Conservation (phyloP, 2,329 filamentous ascomycete genomes). For the Diplodia intermedia region DNA sequence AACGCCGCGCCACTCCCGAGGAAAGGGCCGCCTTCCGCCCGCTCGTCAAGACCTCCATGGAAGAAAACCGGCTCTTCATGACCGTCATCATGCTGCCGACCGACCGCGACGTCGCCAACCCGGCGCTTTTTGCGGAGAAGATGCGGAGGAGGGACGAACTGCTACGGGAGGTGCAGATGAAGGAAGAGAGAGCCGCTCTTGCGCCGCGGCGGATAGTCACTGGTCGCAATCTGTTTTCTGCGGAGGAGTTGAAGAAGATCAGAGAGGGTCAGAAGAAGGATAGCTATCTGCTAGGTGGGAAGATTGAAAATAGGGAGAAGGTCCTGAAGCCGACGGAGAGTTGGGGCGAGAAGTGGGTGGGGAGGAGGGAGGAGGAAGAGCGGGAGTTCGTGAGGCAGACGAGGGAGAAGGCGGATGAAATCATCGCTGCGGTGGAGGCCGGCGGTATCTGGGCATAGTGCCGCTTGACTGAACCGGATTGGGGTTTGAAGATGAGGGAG, state of each 20-base stretch:
- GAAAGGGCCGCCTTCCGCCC: not conserved
- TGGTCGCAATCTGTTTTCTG: too few relatives aligned
- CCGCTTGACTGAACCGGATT: not conserved
- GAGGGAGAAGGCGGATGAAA: not conserved
- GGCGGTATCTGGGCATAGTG: not conserved
- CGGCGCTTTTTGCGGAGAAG: not conserved
- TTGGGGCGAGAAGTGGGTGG: conserved; percentile 1
- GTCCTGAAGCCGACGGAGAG: not conserved
- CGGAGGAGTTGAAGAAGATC: not conserved
- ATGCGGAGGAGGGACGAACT: not conserved
- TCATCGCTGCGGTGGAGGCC: not conserved
- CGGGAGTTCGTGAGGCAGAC: not conserved
- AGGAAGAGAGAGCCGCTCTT: not conserved
- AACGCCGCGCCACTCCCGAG: conserved; percentile 5
- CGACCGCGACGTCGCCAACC: conserved; percentile 3
- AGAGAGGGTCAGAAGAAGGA: not conserved
- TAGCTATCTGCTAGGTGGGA: not conserved
- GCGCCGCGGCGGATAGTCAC: not conserved
- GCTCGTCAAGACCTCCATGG: not conserved
- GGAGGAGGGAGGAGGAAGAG: conserved; percentile 5
- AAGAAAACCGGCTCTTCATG: not conserved
- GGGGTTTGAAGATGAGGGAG: not conserved
- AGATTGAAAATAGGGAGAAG: not conserved
- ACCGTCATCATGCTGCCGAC: conserved; percentile 1
- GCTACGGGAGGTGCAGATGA: not conserved